A percentile compares a stretch with the other conserved stretches of the same genome.
Evolutionary conservation across 345 rosid genomes (phyloP).

Genomic region (Gossypium anomalum): DNA sequence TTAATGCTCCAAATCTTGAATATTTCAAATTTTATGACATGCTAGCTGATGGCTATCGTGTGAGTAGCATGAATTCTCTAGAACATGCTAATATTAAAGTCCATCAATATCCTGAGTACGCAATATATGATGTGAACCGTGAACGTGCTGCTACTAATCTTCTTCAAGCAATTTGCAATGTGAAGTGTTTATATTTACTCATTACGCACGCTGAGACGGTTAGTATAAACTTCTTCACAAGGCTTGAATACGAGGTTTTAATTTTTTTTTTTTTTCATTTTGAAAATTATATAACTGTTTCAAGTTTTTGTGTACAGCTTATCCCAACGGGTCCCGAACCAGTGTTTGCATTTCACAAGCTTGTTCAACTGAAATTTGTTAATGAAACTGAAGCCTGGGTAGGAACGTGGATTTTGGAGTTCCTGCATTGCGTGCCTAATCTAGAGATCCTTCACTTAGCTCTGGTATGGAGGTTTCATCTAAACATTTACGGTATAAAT

Average conservation of each 20-base stretch:
- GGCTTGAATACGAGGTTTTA: not conserved
- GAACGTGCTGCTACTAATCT: not conserved
- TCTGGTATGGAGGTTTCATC: not conserved
- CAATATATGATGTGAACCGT: no score
- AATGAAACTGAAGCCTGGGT: not conserved
- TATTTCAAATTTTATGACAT: not conserved
- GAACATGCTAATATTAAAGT: not conserved
- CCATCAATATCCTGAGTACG: not conserved
- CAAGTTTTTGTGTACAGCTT: not conserved
- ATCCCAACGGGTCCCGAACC: not conserved
- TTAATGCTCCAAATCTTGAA: not conserved
- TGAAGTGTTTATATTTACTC: not conserved
- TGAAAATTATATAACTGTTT: not conserved
- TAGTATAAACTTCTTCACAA: not conserved
- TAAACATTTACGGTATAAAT: not conserved
- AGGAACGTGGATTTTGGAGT: not conserved
- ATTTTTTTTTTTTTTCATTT: not conserved
- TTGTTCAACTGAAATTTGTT: not conserved
- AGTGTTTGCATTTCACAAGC: not conserved
- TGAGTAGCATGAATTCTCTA: not conserved
- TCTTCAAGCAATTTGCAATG: not conserved
- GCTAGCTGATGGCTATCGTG: not conserved
- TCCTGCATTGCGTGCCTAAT: not conserved
- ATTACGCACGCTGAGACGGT: not conserved
- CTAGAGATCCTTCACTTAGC: not conserved